Base-by-base conservation (phyloP, 495 filamentous ascomycete species). In the Poronia punctata region DNA sequence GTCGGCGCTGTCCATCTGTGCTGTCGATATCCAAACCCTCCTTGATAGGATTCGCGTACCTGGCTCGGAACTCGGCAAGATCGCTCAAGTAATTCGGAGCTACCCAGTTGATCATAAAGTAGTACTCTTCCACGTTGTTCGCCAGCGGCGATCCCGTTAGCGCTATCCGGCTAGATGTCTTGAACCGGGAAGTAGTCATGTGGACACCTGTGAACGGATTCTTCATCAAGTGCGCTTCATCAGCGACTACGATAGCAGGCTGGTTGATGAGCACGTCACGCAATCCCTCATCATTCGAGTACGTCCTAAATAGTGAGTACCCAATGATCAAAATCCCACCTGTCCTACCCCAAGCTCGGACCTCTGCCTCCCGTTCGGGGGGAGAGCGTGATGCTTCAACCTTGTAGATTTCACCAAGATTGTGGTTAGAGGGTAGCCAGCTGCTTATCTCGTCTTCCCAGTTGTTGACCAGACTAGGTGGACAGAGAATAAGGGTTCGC, bases 41-140 rank as follows among this genome's bases (percentile, higher is more conserved):
- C 17, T 75, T 58, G 43, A 97, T 95, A 1, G 86, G 86, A 10
- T 78, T 72, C 3, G 76, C 67, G 48, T 83, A 97, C 18, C 78
- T 69, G 0, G 66, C 55, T 26, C 64, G 67, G 57, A 97, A 97
- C 52, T 87, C 78, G 0, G 41, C 42, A 3, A 62, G 49, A 5
- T 72, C 68, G 11, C 84, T 87, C 4, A 96, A 68, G 49, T 84
- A 95, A 19, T 73, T 75, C 2, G 86, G 83, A 3, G 85, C 76
- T 23, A 92, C 79, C 88, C 88, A 97, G 38, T 90, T 78, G 35
- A 97, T 82, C 77, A 95, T 83, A 6, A 80, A 58, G 50, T 80
- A 86, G 52, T 94, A 94, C 45, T 97, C 88, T 27, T 68, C 57
- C 2, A 95, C 72, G 24, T 84, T 83, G 52, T 94, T 97, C 0